These are phyloP conservation scores for Aspergillus affinis DNA, from an alignment of 495 filamentous ascomycete genomes.

Conservation along the genomic window DNA sequence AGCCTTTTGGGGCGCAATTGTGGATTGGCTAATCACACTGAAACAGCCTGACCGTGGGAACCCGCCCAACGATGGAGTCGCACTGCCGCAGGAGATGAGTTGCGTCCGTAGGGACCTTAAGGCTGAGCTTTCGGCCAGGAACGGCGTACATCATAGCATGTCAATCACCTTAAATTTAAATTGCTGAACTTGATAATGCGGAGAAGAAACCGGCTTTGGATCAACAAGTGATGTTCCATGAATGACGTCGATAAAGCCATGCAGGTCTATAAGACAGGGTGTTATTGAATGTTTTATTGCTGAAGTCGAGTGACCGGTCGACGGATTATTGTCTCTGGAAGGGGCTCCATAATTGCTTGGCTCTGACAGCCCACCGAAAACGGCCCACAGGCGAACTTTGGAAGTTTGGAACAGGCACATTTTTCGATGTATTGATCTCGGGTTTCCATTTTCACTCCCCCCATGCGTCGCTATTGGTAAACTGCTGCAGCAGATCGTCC, in stretches of 20 bases:
- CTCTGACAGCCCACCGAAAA: neutral
- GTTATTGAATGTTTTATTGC: neutral
- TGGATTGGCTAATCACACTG: neutral
- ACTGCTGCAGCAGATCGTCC: conserved; percentile 35
- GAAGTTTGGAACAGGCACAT: neutral
- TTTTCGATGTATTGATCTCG: neutral
- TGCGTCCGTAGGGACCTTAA: neutral
- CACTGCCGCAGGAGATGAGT: too few relatives aligned
- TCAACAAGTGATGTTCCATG: neutral
- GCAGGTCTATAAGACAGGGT: neutral
- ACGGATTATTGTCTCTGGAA: neutral
- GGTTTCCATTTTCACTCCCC: neutral
- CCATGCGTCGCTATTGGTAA: conserved; percentile 1
- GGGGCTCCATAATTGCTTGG: neutral
- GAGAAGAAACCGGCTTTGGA: neutral
- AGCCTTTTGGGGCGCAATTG: neutral
- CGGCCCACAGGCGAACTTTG: neutral
- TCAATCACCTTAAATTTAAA: neutral
- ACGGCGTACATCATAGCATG: neutral
- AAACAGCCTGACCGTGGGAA: neutral
- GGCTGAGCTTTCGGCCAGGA: neutral
- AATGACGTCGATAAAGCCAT: neutral
- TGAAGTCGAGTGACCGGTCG: too few relatives aligned
- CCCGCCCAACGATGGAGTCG: neutral
- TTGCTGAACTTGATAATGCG: neutral